These are phyloP conservation scores for Populus nigra DNA, from an alignment of 345 rosid genomes.

Conservation along the genomic window DNA sequence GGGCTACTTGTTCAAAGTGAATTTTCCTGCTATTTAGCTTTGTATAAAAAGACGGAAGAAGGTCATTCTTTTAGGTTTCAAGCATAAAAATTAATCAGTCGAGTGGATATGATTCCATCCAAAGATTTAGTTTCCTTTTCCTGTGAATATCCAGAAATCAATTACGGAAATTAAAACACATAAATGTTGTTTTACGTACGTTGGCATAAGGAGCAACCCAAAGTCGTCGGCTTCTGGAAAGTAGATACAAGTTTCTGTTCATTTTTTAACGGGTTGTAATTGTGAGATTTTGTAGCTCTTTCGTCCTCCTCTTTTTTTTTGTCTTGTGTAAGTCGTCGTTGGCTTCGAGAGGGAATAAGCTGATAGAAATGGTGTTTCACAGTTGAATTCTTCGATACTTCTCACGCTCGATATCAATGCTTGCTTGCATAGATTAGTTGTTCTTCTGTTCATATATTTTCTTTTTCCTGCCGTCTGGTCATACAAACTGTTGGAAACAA, in stretches of 20 bases:
- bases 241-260: conserved; percentile 8
- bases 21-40: conserved; percentile 1
- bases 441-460: too few relatives aligned
- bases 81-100: not conserved
- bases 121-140: not conserved
- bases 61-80: conserved; percentile 8
- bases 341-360: conserved; percentile 6
- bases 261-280: conserved; percentile 15
- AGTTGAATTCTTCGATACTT: not conserved
- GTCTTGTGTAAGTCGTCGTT: not conserved
- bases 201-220: not conserved
- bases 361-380: conserved; percentile 2
- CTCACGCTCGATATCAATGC: too few relatives aligned
- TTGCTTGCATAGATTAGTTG: too few relatives aligned
- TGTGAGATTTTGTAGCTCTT: conserved; percentile 8
- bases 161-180: not conserved
- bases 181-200: conserved; percentile 3
- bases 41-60: conserved; percentile 2
- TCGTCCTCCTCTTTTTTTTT: not conserved
- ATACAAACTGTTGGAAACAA: too few relatives aligned
- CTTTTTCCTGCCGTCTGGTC: too few relatives aligned
- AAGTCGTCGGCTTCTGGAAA: not conserved
- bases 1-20: not conserved
- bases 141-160: conserved; percentile 15
- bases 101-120: not conserved